Evolutionary conservation across 306 rosid genomes (phyloP).

Genomic region (Hippophae tibetana): DNA sequence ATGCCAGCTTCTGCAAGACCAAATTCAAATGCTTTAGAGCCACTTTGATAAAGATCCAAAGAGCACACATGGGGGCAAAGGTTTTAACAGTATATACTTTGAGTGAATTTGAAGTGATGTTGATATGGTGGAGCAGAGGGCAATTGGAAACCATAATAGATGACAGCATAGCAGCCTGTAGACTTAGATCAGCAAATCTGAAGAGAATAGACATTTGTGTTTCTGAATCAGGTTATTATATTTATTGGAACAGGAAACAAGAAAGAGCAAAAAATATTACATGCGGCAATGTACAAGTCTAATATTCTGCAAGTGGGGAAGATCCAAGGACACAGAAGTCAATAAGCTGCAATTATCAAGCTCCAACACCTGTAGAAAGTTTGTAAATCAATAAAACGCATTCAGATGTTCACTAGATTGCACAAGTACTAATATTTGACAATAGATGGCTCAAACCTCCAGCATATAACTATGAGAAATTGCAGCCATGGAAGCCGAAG

Average conservation of each 20-base stretch:
- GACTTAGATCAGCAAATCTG: conserved; percentile 77
- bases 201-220: too few relatives aligned
- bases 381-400: conserved; percentile 12
- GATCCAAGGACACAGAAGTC: conserved; percentile 80
- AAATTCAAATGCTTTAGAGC: conserved; percentile 18
- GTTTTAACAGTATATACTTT: conserved; percentile 41
- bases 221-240: not conserved
- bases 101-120: conserved; percentile 82
- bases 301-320: conserved; percentile 68
- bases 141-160: conserved; percentile 87
- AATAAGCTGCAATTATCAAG: conserved; percentile 88
- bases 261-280: conserved; percentile 23
- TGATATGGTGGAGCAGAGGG: conserved; percentile 71
- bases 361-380: conserved; percentile 72
- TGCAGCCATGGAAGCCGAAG: conserved; percentile 96
- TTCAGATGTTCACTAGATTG: conserved; percentile 11
- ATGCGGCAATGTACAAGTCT: conserved; percentile 97
- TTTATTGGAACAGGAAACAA: not conserved
- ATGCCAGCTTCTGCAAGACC: conserved; percentile 69
- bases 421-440: conserved; percentile 11
- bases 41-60: not conserved
- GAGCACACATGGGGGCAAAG: conserved; percentile 5
- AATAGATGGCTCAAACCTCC: conserved; percentile 48
- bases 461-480: conserved; percentile 56
- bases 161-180: conserved; percentile 55